Evolutionary conservation across 2,329 filamentous ascomycete genomes (phyloP), one percentile per base, ranked within the genome.

Genomic region (Emmonsia crescens): DNA sequence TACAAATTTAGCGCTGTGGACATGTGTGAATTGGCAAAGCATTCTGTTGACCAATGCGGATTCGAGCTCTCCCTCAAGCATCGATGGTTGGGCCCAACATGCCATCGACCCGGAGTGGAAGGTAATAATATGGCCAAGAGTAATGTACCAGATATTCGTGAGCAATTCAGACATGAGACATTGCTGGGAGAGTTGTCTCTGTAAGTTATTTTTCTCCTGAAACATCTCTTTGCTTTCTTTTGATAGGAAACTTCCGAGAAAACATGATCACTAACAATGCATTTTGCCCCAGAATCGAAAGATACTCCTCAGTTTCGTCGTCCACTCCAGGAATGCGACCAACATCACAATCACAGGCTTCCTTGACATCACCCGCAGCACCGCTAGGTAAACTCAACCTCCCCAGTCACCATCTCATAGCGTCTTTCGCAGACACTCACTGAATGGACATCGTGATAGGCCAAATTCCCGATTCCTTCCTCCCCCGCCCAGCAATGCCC

Each of bases 11-110:
- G 87, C 70, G 89, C 93, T 0, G 92, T 97, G 3, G 94, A 99
- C 71, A 99, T 99, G 94, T 97, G 94, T 72, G 94, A 99, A 76
- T 77, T 99, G 62, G 94, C 94, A 29, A 96, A 96, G 76, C 93
- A 97, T 73, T 96, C 91, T 10, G 94, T 99, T 48, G 85, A 88
- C 68, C 94, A 99, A 74, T 96, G 91, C 72, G 94, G 94, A 6
- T 99, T 96, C 71, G 94, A 99, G 73, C 81, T 89, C 68, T 83
- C 86, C 14, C 81, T 97, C 69, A 99, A 99, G 76, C 86, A 92
- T 71, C 85, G 91, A 73, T 99, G 93, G 93, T 79, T 99, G 4
- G 94, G 94, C 2, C 79, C 82, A 38, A 84, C 89, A 65, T 97
- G 87, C 72, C 81, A 89, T 70, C 78, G 88, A 46, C 88, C 89